Conservation (phyloP, 2,329 filamentous ascomycete genomes). For the Botryotinia calthae region DNA sequence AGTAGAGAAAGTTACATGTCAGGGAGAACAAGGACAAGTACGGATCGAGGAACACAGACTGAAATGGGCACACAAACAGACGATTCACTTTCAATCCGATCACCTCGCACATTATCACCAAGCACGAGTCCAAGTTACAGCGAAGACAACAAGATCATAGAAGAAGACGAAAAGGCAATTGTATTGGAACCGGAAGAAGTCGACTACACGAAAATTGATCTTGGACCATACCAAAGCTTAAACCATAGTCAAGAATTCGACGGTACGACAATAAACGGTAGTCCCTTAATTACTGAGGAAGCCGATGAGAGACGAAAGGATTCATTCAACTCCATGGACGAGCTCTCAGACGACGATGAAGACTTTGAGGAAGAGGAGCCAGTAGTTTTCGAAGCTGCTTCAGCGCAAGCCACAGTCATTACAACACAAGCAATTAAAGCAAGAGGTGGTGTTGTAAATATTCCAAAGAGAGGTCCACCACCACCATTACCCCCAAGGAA, state of each 20-base stretch:
- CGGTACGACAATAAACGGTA: constrained; percentile 38
- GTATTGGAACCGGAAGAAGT: constrained; percentile 51
- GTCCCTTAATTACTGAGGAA: constrained; percentile 30
- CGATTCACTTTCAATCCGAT: constrained; percentile 44
- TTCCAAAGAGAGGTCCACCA: constrained; percentile 76
- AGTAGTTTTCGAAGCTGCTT: constrained; percentile 65
- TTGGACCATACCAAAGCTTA: constrained; percentile 43
- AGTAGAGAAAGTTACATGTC: constrained; percentile 76
- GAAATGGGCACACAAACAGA: constrained; percentile 62
- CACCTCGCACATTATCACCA: constrained; percentile 37
- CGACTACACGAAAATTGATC: constrained; percentile 59
- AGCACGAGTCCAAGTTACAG: constrained; percentile 54
- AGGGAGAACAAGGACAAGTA: constrained; percentile 48
- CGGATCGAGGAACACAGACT: constrained; percentile 66
- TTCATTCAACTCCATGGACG: constrained; percentile 44
- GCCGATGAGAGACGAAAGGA: constrained; percentile 37
- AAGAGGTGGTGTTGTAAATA: constrained; percentile 78
- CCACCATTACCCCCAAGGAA: constrained; percentile 71
- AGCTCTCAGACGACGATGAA: constrained; percentile 47
- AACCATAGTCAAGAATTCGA: constrained; percentile 36
- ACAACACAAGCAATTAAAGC: constrained; percentile 51
- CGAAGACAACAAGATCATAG: constrained; percentile 39
- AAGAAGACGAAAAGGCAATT: constrained; percentile 39
- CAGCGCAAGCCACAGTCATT: constrained; percentile 55
- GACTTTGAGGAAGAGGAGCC: constrained; percentile 53